phyloP scores from a whole-genome alignment of 2,329 filamentous ascomycete genomes.

The Ambrosiella xylebori region DNA sequence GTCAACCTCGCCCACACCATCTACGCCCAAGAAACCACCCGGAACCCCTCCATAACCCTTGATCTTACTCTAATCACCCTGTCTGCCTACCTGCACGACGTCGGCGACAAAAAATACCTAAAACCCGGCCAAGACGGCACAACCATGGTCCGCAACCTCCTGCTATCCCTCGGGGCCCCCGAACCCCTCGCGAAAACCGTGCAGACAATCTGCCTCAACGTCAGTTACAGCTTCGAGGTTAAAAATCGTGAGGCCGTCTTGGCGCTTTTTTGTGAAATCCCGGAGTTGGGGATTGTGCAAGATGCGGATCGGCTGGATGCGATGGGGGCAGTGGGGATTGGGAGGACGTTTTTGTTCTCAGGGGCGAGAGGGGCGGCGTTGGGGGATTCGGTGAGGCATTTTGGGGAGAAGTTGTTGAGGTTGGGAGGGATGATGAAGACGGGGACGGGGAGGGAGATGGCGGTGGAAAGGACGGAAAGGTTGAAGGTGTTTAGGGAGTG shows the following conservation, averaged over 20 bases:
- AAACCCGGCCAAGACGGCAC: slow-evolving; percentile 36
- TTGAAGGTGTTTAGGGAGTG: slow-evolving; percentile 36
- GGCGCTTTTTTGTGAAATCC: slow-evolving; percentile 36
- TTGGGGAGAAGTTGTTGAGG: slow-evolving; percentile 55
- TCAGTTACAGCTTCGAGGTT: slow-evolving; percentile 62
- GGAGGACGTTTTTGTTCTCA: slow-evolving; percentile 45
- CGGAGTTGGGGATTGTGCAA: slow-evolving; percentile 54
- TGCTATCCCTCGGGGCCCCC: slow-evolving; percentile 39
- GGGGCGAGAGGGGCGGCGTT: slow-evolving; percentile 45
- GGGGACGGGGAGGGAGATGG: slow-evolving; percentile 33
- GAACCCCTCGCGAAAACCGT: slow-evolving; percentile 44
- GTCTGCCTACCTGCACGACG: slow-evolving; percentile 66
- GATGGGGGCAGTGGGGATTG: slow-evolving; percentile 73
- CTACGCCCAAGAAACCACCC: slow-evolving; percentile 29
- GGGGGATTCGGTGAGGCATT: slow-evolving; percentile 53
- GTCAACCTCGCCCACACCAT: slow-evolving; percentile 54
- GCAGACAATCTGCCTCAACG: slow-evolving; percentile 55
- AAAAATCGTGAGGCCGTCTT: slow-evolving; percentile 43
- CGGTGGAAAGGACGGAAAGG: slow-evolving; percentile 34
- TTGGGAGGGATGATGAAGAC: slow-evolving; percentile 52
- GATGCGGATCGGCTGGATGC: slow-evolving; percentile 89
- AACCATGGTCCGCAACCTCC: slow-evolving; percentile 36
- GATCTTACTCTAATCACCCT: slow-evolving; percentile 38
- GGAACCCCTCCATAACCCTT: slow-evolving; percentile 15
- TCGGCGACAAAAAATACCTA: slow-evolving; percentile 73